Evolutionary conservation across 345 rosid genomes (phyloP).

Genomic region (Syzygium grande): DNA sequence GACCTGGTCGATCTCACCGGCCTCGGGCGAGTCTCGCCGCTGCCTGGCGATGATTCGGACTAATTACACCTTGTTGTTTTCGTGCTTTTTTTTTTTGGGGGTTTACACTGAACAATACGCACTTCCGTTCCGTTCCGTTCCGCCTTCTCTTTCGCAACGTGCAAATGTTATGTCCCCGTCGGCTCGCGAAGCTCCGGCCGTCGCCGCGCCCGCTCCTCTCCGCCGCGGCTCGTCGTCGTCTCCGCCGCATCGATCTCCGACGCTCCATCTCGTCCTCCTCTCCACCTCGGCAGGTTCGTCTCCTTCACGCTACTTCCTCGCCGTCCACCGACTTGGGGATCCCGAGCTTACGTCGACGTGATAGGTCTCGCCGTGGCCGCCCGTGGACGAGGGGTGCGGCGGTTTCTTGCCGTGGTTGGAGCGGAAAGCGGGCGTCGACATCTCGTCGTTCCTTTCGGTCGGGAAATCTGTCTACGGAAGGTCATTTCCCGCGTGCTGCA

Average conservation of each 20-base stretch:
- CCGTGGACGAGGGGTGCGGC: constrained; percentile 27
- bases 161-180: not conserved
- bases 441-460: constrained; percentile 50
- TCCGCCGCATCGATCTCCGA: not conserved
- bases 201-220: not conserved
- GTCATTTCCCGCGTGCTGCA: constrained; percentile 12
- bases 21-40: too few species aligned
- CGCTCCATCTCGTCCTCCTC: not conserved
- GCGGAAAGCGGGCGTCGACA: constrained; percentile 42
- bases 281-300: not conserved
- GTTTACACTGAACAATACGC: not conserved
- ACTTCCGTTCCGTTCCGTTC: rapidly evolving
- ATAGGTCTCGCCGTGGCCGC: constrained; percentile 17
- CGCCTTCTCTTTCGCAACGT: not conserved
- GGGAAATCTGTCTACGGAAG: constrained; percentile 68
- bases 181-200: not conserved
- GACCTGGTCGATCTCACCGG: too few species aligned
- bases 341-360: not conserved
- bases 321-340: not conserved
- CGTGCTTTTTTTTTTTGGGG: not conserved
- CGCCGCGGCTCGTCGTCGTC: not conserved
- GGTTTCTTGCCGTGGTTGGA: constrained; percentile 86
- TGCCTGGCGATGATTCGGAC: too few species aligned
- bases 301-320: not conserved
- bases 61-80: too few species aligned